phyloP scores from a whole-genome alignment of 352 stramenopile genomes.

The Albugo laibachii region DNA sequence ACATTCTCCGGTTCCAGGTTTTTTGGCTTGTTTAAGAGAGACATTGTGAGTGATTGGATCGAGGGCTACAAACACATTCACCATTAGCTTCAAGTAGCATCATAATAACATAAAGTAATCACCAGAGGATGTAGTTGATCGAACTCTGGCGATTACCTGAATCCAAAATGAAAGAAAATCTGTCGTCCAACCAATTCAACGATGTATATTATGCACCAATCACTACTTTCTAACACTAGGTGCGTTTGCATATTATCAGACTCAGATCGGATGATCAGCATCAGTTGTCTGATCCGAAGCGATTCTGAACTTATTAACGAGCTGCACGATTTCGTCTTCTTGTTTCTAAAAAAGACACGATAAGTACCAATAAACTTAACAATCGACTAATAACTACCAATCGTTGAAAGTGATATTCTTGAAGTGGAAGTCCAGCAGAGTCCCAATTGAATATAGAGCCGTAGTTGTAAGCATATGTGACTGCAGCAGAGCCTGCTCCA shows the following conservation, averaged over 20 bases:
- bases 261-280: no score
- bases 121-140: slow-evolving; percentile 46
- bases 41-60: slow-evolving; percentile 58
- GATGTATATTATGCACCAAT: background rate
- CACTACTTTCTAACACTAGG: no score
- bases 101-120: slow-evolving; percentile 7
- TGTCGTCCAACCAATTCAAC: slow-evolving; percentile 2
- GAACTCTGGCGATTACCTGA: slow-evolving; percentile 79
- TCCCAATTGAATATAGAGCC: slow-evolving; percentile 35
- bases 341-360: no score
- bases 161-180: slow-evolving; percentile 33
- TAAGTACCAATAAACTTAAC: no score
- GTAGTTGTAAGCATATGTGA: slow-evolving; percentile 56
- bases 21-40: slow-evolving; percentile 73
- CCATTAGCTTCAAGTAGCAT: slow-evolving; percentile 4
- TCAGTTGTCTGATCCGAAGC: no score
- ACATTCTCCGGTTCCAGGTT: slow-evolving; percentile 70
- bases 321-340: no score
- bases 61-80: slow-evolving; percentile 25
- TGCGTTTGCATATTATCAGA: no score
- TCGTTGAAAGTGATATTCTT: slow-evolving; percentile 17
- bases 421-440: slow-evolving; percentile 25
- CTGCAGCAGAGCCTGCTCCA: slow-evolving; percentile 22
- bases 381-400: no score
- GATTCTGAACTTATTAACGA: no score